A percentile compares a stretch with the other conserved stretches of the same genome.
These are phyloP conservation scores for Ogataea corticis DNA, from an alignment of 805 yeast species.

Conservation along the genomic window DNA sequence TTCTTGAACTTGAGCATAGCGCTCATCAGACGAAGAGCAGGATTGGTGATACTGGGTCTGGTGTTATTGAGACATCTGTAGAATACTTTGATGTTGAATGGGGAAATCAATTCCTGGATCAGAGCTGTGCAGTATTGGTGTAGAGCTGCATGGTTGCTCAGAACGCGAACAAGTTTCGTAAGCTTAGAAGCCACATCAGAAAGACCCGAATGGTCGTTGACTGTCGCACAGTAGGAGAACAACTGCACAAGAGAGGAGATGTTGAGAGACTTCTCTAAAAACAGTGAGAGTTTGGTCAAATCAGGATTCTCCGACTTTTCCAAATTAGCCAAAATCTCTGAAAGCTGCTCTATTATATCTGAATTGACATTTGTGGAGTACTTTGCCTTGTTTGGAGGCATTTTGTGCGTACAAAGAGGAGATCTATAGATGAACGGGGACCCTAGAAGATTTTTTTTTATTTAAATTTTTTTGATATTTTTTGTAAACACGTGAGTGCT, in stretches of 20 bases:
- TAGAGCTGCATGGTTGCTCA: slow-evolving; percentile 20
- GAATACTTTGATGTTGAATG: slow-evolving; percentile 58
- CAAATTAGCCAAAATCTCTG: slow-evolving; percentile 17
- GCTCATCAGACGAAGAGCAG: slow-evolving; percentile 57
- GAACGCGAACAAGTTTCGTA: slow-evolving; percentile 35
- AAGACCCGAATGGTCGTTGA: slow-evolving; percentile 54
- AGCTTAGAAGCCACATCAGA: slow-evolving; percentile 45
- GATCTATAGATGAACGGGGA: background rate
- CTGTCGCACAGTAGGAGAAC: slow-evolving; percentile 45
- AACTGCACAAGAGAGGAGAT: slow-evolving; percentile 36
- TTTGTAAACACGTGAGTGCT: background rate
- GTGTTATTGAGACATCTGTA: slow-evolving; percentile 64
- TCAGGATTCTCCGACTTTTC: slow-evolving; percentile 30
- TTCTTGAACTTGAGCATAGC: slow-evolving; percentile 50
- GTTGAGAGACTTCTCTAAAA: slow-evolving; percentile 34
- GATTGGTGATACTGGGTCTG: slow-evolving; percentile 59
- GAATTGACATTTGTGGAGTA: slow-evolving; percentile 23
- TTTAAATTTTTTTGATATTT: background rate
- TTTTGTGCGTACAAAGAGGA: background rate
- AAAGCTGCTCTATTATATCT: slow-evolving; percentile 16
- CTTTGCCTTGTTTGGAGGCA: slow-evolving; percentile 17
- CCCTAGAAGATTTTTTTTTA: background rate
- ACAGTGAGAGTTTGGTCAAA: slow-evolving; percentile 23
- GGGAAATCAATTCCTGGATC: slow-evolving; percentile 52
- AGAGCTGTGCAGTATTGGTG: slow-evolving; percentile 37